These are phyloP conservation scores for Leptographium galeiforme DNA, from an alignment of 2,329 filamentous ascomycete species.

Conservation along the genomic window DNA sequence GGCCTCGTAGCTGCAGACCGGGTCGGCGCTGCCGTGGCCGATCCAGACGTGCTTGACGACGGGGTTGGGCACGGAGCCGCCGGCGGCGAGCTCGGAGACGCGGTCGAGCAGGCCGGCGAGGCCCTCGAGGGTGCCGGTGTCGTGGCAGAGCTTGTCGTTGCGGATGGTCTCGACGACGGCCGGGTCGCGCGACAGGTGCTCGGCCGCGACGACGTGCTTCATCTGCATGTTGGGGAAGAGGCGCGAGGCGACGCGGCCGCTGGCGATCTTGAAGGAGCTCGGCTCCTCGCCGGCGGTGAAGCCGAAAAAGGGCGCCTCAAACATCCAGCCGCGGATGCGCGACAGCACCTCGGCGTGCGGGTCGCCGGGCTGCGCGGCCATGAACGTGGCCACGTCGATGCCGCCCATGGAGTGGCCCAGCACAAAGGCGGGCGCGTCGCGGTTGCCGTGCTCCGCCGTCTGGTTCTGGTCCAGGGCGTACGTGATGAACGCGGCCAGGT, in stretches of 20 bases:
- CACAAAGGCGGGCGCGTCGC: conserved; percentile 55
- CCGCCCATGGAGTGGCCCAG: conserved; percentile 91
- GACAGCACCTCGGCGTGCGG: conserved; percentile 35
- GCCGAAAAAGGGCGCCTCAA: conserved; percentile 67
- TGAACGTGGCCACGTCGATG: conserved; percentile 55
- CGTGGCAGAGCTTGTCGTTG: conserved; percentile 60
- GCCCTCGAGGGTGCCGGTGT: conserved; percentile 72
- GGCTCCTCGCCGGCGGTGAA: conserved; percentile 56
- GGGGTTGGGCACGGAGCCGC: conserved; percentile 36
- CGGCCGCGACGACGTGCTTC: conserved; percentile 48
- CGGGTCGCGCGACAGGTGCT: conserved; percentile 54
- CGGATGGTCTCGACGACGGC: conserved; percentile 45
- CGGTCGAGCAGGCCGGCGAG: conserved; percentile 67
- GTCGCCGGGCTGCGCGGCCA: conserved; percentile 26
- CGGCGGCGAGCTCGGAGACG: conserved; percentile 44
- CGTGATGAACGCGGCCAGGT: conserved; percentile 65
- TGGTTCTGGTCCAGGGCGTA: conserved; percentile 28
- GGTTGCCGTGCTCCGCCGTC: background rate
- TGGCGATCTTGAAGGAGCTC: conserved; percentile 43
- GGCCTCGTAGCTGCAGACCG: conserved; percentile 50
- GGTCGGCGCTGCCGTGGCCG: conserved; percentile 64
- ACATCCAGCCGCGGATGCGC: conserved; percentile 57
- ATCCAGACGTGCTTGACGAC: conserved; percentile 55
- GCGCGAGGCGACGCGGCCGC: conserved; percentile 53
- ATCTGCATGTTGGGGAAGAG: conserved; percentile 57